A percentile compares a stretch with the other conserved stretches of the same genome.
Evolutionary conservation across 495 filamentous ascomycete genomes (phyloP).

Genomic region (Hapsidospora chrysogenum): DNA sequence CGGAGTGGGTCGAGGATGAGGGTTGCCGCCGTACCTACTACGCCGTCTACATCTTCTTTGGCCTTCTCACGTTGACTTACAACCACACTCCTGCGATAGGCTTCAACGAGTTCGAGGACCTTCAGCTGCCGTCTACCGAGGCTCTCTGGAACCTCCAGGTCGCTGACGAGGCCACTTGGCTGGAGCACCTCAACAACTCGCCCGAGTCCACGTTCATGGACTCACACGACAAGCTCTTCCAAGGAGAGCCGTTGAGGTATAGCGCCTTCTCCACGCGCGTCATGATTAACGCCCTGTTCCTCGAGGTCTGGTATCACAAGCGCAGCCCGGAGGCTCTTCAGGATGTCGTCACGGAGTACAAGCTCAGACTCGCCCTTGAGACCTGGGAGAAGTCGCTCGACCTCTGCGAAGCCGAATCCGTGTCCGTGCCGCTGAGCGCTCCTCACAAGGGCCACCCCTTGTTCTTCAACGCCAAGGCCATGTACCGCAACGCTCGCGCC

Average conservation of each 20-base stretch:
- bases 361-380: slow-evolving; percentile 85
- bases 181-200: slow-evolving; percentile 52
- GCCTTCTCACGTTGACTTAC: slow-evolving; percentile 85
- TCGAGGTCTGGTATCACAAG: slow-evolving; percentile 98
- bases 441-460: slow-evolving; percentile 96
- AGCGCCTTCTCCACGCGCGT: slow-evolving; percentile 95
- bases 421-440: slow-evolving; percentile 78
- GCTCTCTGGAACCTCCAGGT: slow-evolving; percentile 82
- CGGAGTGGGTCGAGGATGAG: slow-evolving; percentile 95
- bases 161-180: slow-evolving; percentile 67
- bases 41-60: slow-evolving; percentile 99
- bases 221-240: slow-evolving; percentile 88
- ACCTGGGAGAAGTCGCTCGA: slow-evolving; percentile 96
- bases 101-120: slow-evolving; percentile 91
- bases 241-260: slow-evolving; percentile 79
- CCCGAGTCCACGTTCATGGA: slow-evolving; percentile 73
- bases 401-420: slow-evolving; percentile 81
- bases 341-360: slow-evolving; percentile 96
- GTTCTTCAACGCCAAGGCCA: slow-evolving; percentile 97
- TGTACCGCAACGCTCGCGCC: slow-evolving; percentile 87
- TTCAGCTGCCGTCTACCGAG: slow-evolving; percentile 86
- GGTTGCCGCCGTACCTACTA: slow-evolving; percentile 94
- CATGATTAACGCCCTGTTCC: slow-evolving; percentile 97
- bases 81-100: slow-evolving; percentile 94
- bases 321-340: slow-evolving; percentile 89